phyloP scores from a whole-genome alignment of 306 rosid species.

The Oemleria cerasiformis region DNA sequence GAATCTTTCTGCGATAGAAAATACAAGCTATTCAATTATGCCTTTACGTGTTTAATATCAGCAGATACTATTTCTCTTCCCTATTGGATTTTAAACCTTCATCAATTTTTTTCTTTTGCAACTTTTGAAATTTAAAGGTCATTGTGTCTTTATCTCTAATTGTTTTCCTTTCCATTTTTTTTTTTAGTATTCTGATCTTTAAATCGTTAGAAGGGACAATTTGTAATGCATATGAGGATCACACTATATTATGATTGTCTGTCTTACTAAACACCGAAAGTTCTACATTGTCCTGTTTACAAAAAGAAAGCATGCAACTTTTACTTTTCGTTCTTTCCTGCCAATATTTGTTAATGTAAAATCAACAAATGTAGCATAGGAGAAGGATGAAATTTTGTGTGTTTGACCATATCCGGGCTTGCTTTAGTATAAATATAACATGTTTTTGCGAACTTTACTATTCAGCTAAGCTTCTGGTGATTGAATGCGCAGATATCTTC shows the following conservation, averaged over 20 bases:
- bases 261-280: not conserved
- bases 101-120: not conserved
- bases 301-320: not conserved
- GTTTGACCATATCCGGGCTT: too few species aligned
- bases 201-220: not conserved
- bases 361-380: too few species aligned
- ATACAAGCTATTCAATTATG: not conserved
- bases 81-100: not conserved
- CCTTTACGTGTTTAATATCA: not conserved
- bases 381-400: too few species aligned
- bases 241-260: too few species aligned
- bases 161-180: not conserved
- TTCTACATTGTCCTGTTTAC: not conserved
- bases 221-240: too few species aligned
- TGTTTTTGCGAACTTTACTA: not conserved
- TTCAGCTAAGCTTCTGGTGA: constrained; percentile 12
- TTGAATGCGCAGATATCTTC: constrained; percentile 58
- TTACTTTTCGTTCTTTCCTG: not conserved
- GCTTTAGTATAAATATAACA: too few species aligned
- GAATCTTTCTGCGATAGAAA: not conserved
- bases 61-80: not conserved
- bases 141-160: too few species aligned
- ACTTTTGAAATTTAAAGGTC: not conserved
- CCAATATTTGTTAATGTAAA: too few species aligned
- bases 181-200: not conserved